Percentiles rank a stretch among this genome's conserved stretches.
These are phyloP conservation scores for Stachybotrys chartarum DNA, from an alignment of 2,329 filamentous ascomycete genomes.

Conservation along the genomic window DNA sequence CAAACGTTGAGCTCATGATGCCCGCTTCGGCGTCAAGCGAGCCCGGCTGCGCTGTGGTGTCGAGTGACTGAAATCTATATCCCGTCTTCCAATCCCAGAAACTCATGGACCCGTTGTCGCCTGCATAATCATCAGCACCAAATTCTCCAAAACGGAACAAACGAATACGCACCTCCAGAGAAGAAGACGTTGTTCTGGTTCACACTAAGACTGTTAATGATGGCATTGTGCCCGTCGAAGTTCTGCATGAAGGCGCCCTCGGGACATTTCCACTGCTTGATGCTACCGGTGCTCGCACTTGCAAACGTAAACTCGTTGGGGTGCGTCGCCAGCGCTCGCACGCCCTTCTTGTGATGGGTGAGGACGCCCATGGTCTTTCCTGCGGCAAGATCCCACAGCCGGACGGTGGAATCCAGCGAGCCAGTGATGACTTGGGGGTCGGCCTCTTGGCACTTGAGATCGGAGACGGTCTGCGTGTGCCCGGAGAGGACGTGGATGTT, in stretches of 20 bases:
- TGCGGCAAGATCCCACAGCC: constrained; percentile 91
- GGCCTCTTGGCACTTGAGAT: constrained; percentile 87
- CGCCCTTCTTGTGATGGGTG: constrained; percentile 98
- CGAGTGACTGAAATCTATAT: constrained; percentile 80
- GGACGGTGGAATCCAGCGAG: constrained; percentile 86
- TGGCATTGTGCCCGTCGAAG: constrained; percentile 91
- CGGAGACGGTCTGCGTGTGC: constrained; percentile 84
- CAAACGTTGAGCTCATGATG: constrained; percentile 90
- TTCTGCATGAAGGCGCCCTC: constrained; percentile 99
- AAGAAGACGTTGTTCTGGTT: constrained; percentile 96
- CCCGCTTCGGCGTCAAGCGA: constrained; percentile 91
- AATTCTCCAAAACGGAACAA: background rate
- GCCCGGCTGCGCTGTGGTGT: constrained; percentile 89
- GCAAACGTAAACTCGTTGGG: constrained; percentile 96
- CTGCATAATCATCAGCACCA: constrained; percentile 12
- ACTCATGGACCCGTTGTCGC: constrained; percentile 90
- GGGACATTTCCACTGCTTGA: constrained; percentile 99
- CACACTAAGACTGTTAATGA: constrained; percentile 88
- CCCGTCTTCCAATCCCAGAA: constrained; percentile 99
- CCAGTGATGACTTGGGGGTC: constrained; percentile 92
- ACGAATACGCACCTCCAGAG: constrained; percentile 55
- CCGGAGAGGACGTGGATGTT: constrained; percentile 92
- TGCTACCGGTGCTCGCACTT: constrained; percentile 81
- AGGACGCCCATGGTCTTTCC: constrained; percentile 94
- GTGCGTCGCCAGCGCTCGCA: constrained; percentile 76